Evolutionary conservation across 345 rosid genomes (phyloP), one percentile per base, ranked within the genome.

Genomic region (Aethionema arabicum): DNA sequence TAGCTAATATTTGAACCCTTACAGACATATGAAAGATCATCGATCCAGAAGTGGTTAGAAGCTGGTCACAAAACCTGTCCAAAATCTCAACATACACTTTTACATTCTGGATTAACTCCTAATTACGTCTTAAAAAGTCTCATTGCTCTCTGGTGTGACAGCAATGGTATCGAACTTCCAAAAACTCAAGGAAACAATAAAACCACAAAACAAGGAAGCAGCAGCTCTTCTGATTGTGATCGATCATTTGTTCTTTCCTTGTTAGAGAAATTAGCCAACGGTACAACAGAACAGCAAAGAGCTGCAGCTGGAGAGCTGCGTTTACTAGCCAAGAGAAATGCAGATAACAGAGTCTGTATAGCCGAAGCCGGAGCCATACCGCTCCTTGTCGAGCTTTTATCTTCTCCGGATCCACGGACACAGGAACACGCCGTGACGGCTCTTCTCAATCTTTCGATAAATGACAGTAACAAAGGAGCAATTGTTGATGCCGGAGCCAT

Each of bases 371-470:
- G 96, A 76, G 97, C 96, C 37, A 84, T 93, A 64, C 99, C 99
- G 0, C 86, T 77, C 35, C 97, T 93, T 15, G 96, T 90, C 4
- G 95, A 86, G 70, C 83, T 83, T 37, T 76, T 93, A 50, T 93
- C 95, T 37, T 87, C 96, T 9, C 21, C 82, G 0, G 99, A 90
- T 80, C 73, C 80, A 59, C 85, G 97, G 43, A 85, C 96, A 0
- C 97, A 93, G 51, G 97, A 93, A 74, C 99, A 93, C 60, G 92
- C 99, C 2, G 99, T 93, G 52, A 93, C 99, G 0, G 97, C 99
- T 2, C 90, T 93, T 72, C 87, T 93, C 61, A 93, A 93, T 78
- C 96, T 93, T 66, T 93, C 99, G 36, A 90, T 93, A 74, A 87
- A 93, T 47, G 99, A 90, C 32, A 72, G 77, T 55, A 93, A 93